Base-by-base conservation (phyloP, 2,329 filamentous ascomycete genomes). In the Botrytis tulipae region DNA sequence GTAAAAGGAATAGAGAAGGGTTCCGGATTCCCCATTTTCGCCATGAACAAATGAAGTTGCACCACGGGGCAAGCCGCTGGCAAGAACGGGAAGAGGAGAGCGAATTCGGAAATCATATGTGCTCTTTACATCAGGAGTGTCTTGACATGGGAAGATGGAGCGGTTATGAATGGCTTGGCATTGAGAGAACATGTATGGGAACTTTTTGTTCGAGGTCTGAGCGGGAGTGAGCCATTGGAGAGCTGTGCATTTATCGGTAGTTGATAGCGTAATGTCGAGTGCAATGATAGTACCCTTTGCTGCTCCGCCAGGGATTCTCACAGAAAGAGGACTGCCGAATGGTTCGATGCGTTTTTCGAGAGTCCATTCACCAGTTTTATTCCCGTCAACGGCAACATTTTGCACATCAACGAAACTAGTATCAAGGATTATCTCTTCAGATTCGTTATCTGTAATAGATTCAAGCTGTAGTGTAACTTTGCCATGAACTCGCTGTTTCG, bases 171-270 rank as follows among this genome's bases (percentile, higher is more conserved):
- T 98, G 71, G 95, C 95, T 85, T 99, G 95, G 82, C 95, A 97
- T 85, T 98, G 96, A 62, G 93, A 97, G 85, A 98, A 98, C 91
- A 98, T 95, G 83, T 98, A 98, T 1, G 95, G 95, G 78, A 97
- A 92, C 83, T 94, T 96, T 85, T 94, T 95, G 87, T 97, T 98
- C 74, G 93, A 94, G 0, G 96, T 98, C 84, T 98, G 96, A 46
- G 92, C 92, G 2, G 94, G 94, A 0, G 93, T 95, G 82, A 99
- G 88, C 95, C 96, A 99, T 83, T 98, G 95, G 75, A 99, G 86
- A 16, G 95, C 95, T 18, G 95, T 97, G 83, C 95, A 98, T 79
- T 93, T 88, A 70, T 92, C 88, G 1, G 96, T 98, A 8, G 96
- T 98, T 78, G 92, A 87, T 44, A 98, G 83, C 37, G 88, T 85